Percentiles rank a stretch among this genome's conserved stretches.
Conservation (phyloP, 805 yeast genomes). For the Candida koratica region DNA sequence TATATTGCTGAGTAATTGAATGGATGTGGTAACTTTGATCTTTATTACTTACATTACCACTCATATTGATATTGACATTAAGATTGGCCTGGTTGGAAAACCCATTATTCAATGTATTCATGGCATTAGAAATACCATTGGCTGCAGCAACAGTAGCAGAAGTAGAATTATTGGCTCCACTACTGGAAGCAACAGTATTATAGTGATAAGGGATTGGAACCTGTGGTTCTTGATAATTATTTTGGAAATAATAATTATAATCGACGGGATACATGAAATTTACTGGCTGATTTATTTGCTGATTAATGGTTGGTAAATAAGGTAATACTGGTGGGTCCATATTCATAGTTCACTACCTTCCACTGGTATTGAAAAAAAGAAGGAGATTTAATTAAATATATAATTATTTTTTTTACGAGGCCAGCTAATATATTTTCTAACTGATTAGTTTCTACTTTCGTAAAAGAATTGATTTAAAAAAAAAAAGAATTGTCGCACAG, state of each 20-base stretch:
- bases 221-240: slow-evolving; percentile 3
- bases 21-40: slow-evolving; percentile 3
- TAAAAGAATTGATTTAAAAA: slow-evolving; percentile 1
- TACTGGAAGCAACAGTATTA: slow-evolving; percentile 4
- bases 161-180: background rate
- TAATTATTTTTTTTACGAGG: slow-evolving; percentile 7
- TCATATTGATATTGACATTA: slow-evolving; percentile 2
- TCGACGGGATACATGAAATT: slow-evolving; percentile 14
- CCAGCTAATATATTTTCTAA: slow-evolving; percentile 3
- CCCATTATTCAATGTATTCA: slow-evolving; percentile 2
- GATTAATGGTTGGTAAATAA: slow-evolving; percentile 15
- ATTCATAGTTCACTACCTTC: slow-evolving; percentile 10
- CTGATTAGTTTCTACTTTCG: slow-evolving; percentile 3
- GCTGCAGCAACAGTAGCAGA: slow-evolving; percentile 2
- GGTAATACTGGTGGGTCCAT: slow-evolving; percentile 15
- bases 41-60: slow-evolving; percentile 3
- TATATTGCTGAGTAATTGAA: slow-evolving; percentile 6
- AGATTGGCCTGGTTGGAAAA: background rate
- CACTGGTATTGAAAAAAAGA: slow-evolving; percentile 1
- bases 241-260: slow-evolving; percentile 8
- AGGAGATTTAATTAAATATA: slow-evolving; percentile 8
- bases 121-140: slow-evolving; percentile 3
- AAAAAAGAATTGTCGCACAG: slow-evolving; percentile 2
- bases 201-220: slow-evolving; percentile 6
- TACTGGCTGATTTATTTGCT: slow-evolving; percentile 7